A percentile compares a stretch with the other conserved stretches of the same genome.
Conservation (phyloP, 176 grass and related monocot species). For the Phoenix dactylifera region DNA sequence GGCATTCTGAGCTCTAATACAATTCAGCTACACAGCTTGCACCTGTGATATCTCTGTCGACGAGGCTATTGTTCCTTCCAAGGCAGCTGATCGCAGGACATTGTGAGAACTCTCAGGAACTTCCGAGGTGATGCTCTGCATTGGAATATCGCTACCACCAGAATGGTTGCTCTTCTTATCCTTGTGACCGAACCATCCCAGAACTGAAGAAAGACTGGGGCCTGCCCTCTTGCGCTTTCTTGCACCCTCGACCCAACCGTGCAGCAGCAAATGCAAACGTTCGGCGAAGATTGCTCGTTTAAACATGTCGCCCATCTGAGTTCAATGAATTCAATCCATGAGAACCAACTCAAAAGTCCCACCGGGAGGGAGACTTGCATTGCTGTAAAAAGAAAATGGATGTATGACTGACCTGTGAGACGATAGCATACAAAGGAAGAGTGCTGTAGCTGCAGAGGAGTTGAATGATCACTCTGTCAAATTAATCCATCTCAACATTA, state of each 20-base stretch:
- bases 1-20: no score
- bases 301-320: conserved; percentile 17
- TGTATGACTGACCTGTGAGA: conserved; percentile 9
- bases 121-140: background rate
- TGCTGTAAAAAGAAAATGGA: background rate
- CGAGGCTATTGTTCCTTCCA: background rate
- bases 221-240: background rate
- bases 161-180: background rate
- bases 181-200: background rate
- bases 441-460: conserved; percentile 24
- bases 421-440: conserved; percentile 27
- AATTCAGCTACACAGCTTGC: no score
- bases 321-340: background rate
- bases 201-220: background rate
- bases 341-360: background rate
- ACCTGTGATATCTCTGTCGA: no score
- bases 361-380: background rate
- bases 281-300: conserved; percentile 5
- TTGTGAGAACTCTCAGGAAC: background rate
- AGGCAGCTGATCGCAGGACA: background rate
- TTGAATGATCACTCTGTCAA: conserved; percentile 18
- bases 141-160: background rate
- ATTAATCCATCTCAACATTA: background rate
- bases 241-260: background rate
- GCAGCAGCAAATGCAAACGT: background rate